phyloP scores from a whole-genome alignment of 768 basidiomycete genomes.

The Chiua virens region DNA sequence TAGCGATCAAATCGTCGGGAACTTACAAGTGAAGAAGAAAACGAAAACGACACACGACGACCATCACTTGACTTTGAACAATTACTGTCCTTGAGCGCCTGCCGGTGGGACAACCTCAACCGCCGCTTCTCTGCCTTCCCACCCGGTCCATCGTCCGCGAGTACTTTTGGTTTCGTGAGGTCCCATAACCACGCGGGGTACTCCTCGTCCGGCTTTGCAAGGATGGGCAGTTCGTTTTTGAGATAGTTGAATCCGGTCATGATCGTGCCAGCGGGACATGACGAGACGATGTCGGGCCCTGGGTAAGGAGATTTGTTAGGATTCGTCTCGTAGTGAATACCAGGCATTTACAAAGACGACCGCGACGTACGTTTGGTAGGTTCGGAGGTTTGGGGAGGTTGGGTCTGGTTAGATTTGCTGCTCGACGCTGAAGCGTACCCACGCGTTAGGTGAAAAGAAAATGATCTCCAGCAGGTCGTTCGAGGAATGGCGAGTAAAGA shows the following conservation, averaged over 20 bases:
- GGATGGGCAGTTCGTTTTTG: conserved; percentile 75
- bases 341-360: no score
- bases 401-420: neutral
- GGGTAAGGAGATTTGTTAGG: neutral
- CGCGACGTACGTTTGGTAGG: conserved; percentile 19
- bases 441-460: conserved; percentile 11
- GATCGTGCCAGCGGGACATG: conserved; percentile 70
- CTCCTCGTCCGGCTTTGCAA: conserved; percentile 76
- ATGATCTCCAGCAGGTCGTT: conserved; percentile 9
- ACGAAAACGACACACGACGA: neutral
- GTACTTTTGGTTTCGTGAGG: conserved; percentile 57
- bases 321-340: neutral
- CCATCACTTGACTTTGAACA: conserved; percentile 76
- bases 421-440: conserved; percentile 12
- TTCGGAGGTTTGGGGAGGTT: conserved; percentile 7
- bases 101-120: conserved; percentile 61
- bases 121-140: conserved; percentile 58
- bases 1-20: neutral
- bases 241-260: conserved; percentile 81
- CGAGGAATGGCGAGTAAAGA: conserved; percentile 14
- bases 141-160: conserved; percentile 72
- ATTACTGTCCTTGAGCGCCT: conserved; percentile 77
- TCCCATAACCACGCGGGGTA: conserved; percentile 93
- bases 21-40: neutral
- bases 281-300: conserved; percentile 41